Base-by-base conservation (phyloP, 257 asterid genomes). In the Nicotiana otophora region DNA sequence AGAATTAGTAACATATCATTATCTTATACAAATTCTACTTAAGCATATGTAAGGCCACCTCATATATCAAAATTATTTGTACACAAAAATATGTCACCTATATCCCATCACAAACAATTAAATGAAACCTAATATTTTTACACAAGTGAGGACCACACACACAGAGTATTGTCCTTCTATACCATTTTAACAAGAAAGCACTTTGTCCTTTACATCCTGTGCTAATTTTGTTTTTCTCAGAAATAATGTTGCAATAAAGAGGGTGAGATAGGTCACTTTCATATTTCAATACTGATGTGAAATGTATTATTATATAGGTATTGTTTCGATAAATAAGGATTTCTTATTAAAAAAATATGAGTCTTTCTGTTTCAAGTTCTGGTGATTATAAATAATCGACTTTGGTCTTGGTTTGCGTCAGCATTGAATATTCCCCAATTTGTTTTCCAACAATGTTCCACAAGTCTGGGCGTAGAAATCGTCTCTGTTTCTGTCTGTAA, bases 341-440 rank as follows among this genome's bases (percentile, higher is more conserved):
- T 14, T 26, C 51, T 51, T n/a, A 14, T 7, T 3, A 42, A 26
- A 48, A 70, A 51, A 7, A 3, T 14, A 51, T 51, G 8, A 1
- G 28, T 42, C 15, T 74, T 61, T 74, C 63, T 7, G 51, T 74
- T 26, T 74, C 80, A 23, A 15, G 26, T 74, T 74, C 16, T 74
- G 63, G 42, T 74, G 62, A 26, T 26, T 0, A 74, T 26, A 74
- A 39, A 74, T 46, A 64, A 80, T 86, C 66, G 76, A 84, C 81
- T 58, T 12, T 30, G 58, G 46, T 84, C 20, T 81, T 55, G 83
- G 61, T 74, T 74, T 74, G 84, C 83, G 82, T 84, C 87, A 78
- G 36, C 54, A 81, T 84, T 78, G 86, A 86, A 87, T 87, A 86
- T 86, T 85, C 51, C 51, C 0, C 34, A 31, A 31, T 31, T 31